Percentiles rank a stretch among this genome's conserved stretches.
Evolutionary conservation across 352 stramenopile genomes (phyloP).

Genomic region (Phytophthora tentaculata): DNA sequence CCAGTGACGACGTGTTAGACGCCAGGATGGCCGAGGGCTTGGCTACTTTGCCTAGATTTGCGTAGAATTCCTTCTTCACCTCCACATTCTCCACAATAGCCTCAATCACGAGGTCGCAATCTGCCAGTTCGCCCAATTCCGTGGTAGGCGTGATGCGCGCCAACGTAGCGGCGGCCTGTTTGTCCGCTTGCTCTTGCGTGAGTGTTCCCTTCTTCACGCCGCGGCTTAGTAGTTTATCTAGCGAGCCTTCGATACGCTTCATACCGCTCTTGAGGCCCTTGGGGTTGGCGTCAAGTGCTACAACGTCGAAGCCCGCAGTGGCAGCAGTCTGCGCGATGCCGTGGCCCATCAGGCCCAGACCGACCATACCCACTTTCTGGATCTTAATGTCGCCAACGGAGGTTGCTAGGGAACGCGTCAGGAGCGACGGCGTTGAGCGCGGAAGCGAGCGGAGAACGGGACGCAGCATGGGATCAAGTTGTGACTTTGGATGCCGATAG

Average conservation of each 20-base stretch:
- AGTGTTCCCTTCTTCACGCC: conserved; percentile 92
- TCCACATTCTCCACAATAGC: conserved; percentile 98
- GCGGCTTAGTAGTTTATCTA: conserved; percentile 89
- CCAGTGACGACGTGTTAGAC: conserved; percentile 96
- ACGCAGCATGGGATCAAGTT: conserved; percentile 13
- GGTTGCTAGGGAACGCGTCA: conserved; percentile 34
- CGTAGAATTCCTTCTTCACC: conserved; percentile 94
- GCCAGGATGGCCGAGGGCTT: conserved; percentile 95
- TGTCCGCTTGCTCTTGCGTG: conserved; percentile 75
- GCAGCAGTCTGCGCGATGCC: conserved; percentile 96
- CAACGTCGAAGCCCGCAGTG: conserved; percentile 83
- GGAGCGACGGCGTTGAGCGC: conserved; percentile 22
- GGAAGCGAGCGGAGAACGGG: conserved; percentile 21
- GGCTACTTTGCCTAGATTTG: conserved; percentile 89
- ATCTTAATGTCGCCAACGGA: conserved; percentile 54
- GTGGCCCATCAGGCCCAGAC: conserved; percentile 98
- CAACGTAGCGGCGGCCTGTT: conserved; percentile 66
- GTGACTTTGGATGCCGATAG: conserved; percentile 17
- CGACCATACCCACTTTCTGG: conserved; percentile 94
- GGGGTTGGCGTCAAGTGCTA: conserved; percentile 81
- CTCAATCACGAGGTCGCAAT: conserved; percentile 97
- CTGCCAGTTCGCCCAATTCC: conserved; percentile 81
- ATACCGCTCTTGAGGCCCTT: conserved; percentile 83
- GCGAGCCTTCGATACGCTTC: conserved; percentile 92
- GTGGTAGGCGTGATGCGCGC: conserved; percentile 91